Conservation (phyloP, 2,329 filamentous ascomycete species). For the Microdochium paspali region DNA sequence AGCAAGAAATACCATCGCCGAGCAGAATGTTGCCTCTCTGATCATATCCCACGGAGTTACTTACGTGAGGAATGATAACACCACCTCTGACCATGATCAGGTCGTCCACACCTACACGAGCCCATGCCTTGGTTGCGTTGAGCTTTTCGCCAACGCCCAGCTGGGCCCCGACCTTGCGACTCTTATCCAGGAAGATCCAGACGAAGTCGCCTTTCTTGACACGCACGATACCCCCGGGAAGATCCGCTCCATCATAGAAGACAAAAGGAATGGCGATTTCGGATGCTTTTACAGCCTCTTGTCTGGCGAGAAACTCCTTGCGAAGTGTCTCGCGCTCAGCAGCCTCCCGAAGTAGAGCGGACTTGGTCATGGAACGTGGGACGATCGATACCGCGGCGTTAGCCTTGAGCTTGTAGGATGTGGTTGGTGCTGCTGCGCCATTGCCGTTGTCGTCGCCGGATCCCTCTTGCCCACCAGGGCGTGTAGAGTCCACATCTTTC, state of each 20-base stretch:
- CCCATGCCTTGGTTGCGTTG: constrained; percentile 74
- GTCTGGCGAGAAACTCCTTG: constrained; percentile 72
- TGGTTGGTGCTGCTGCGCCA: constrained; percentile 15
- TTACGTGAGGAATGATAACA: constrained; percentile 87
- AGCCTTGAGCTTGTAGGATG: constrained; percentile 41
- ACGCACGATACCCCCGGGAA: constrained; percentile 72
- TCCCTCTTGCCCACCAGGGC: not conserved
- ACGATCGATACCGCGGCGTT: constrained; percentile 52
- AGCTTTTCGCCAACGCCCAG: constrained; percentile 62
- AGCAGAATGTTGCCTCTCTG: too few relatives aligned
- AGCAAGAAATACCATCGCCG: too few relatives aligned
- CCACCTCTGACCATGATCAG: constrained; percentile 85
- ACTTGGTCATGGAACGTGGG: constrained; percentile 63
- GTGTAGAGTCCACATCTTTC: not conserved
- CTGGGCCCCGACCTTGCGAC: constrained; percentile 81
- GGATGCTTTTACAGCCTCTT: constrained; percentile 79
- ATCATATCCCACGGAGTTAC: constrained; percentile 23
- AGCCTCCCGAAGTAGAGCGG: constrained; percentile 67
- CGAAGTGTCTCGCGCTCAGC: constrained; percentile 63
- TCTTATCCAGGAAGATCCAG: constrained; percentile 89
- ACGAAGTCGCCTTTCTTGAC: constrained; percentile 89
- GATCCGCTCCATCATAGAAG: constrained; percentile 91
- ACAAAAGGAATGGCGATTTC: constrained; percentile 91
- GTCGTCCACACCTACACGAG: constrained; percentile 88
- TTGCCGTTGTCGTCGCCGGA: constrained; percentile 3